phyloP scores from a whole-genome alignment of 2,329 filamentous ascomycete species.

The Leptographium lundbergii region DNA sequence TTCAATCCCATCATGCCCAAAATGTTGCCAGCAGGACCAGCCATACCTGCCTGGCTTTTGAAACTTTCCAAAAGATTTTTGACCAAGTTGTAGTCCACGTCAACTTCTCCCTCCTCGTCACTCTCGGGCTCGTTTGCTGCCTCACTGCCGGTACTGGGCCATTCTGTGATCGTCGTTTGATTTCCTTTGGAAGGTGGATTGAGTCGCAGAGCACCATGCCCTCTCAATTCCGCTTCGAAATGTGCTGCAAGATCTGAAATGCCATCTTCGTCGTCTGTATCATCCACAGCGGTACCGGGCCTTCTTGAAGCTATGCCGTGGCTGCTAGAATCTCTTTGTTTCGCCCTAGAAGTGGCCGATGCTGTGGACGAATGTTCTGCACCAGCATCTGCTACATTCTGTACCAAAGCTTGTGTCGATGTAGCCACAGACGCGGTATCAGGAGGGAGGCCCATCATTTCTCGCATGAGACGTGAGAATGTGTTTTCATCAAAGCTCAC shows the following conservation, averaged over 20 bases:
- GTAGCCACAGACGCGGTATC: background rate
- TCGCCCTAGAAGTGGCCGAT: background rate
- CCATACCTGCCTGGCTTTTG: conserved; percentile 74
- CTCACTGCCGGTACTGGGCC: background rate
- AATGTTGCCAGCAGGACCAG: conserved; percentile 79
- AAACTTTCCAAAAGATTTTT: conserved; percentile 89
- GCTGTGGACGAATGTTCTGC: background rate
- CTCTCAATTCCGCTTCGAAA: conserved; percentile 62
- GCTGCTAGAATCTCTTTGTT: background rate
- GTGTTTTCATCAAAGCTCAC: conserved; percentile 75
- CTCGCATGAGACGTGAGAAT: conserved; percentile 77
- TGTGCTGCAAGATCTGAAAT: conserved; percentile 51
- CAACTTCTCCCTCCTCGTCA: conserved; percentile 47
- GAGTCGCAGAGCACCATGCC: conserved; percentile 51
- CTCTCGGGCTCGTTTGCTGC: conserved; percentile 24
- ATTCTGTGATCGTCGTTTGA: conserved; percentile 17
- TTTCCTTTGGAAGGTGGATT: conserved; percentile 23
- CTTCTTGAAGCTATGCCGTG: no score
- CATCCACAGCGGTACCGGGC: background rate
- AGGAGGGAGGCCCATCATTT: conserved; percentile 64
- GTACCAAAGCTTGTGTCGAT: background rate
- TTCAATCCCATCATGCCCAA: conserved; percentile 75
- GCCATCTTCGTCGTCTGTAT: conserved; percentile 22
- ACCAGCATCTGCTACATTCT: background rate
- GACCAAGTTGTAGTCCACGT: conserved; percentile 76